These are phyloP conservation scores for Aspergillus persii DNA, from an alignment of 2,329 filamentous ascomycete species.

Conservation along the genomic window DNA sequence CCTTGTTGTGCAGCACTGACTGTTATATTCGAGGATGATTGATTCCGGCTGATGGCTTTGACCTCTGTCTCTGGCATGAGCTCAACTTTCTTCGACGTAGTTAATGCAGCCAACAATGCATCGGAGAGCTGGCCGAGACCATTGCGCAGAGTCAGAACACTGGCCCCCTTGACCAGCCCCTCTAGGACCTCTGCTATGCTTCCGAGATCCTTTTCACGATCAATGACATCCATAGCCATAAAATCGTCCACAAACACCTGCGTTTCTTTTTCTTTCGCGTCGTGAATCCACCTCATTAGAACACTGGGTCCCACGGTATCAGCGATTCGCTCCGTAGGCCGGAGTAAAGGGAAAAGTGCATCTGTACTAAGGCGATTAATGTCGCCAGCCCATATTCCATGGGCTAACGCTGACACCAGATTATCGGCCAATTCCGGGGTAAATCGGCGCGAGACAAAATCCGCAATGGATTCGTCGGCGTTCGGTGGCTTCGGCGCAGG, in stretches of 20 bases:
- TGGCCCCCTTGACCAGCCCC: conserved; percentile 22
- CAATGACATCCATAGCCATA: conserved; percentile 22
- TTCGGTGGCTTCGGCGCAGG: conserved; percentile 30
- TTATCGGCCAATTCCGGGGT: conserved; percentile 64
- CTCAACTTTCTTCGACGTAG: conserved; percentile 56
- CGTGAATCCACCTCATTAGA: too few species aligned
- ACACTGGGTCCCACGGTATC: too few species aligned
- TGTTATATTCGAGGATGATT: conserved; percentile 18
- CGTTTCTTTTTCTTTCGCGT: conserved; percentile 5
- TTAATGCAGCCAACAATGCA: conserved; percentile 53
- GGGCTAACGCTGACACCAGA: conserved; percentile 69
- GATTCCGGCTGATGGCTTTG: conserved; percentile 40
- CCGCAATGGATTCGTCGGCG: conserved; percentile 69
- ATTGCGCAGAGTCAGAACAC: conserved; percentile 43
- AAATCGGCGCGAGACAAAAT: conserved; percentile 60
- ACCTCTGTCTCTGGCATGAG: conserved; percentile 55
- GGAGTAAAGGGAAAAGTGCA: conserved; percentile 48
- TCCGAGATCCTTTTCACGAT: conserved; percentile 6
- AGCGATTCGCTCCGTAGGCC: too few species aligned
- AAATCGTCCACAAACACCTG: conserved; percentile 26
- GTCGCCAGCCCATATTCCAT: conserved; percentile 92
- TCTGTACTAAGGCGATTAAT: conserved; percentile 74
- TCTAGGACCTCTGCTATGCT: too few species aligned
- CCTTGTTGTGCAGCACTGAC: conserved; percentile 16
- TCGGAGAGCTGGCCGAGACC: conserved; percentile 64